These are phyloP conservation scores for Botryotinia narcissicola DNA, from an alignment of 2,329 filamentous ascomycete species.

Conservation along the genomic window DNA sequence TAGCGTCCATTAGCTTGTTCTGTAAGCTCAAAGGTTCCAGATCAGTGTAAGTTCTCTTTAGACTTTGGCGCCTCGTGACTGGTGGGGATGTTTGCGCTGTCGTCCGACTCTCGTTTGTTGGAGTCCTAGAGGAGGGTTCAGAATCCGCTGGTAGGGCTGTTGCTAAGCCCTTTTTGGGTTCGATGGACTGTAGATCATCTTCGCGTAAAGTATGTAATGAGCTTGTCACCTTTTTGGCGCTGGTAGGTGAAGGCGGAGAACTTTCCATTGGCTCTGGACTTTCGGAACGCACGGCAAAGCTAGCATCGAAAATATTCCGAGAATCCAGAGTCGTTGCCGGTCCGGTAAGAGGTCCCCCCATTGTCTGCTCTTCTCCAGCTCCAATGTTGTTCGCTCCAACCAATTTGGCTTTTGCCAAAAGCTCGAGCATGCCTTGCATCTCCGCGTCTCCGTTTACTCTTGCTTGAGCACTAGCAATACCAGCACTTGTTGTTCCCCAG, in stretches of 20 bases:
- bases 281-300: conserved; percentile 60
- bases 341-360: conserved; percentile 70
- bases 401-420: conserved; percentile 77
- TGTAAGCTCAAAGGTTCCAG: conserved; percentile 71
- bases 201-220: conserved; percentile 19
- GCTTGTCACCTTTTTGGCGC: conserved; percentile 24
- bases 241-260: conserved; percentile 30
- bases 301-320: conserved; percentile 81
- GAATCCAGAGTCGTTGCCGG: conserved; percentile 66
- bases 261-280: conserved; percentile 48
- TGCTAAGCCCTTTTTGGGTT: conserved; percentile 24
- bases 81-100: conserved; percentile 54
- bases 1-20: conserved; percentile 78
- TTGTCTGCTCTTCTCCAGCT: conserved; percentile 45
- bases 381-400: conserved; percentile 64
- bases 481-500: conserved; percentile 69
- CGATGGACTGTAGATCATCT: conserved; percentile 27
- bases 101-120: conserved; percentile 55
- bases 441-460: conserved; percentile 80
- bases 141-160: conserved; percentile 39
- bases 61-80: conserved; percentile 58
- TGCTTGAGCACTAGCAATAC: conserved; percentile 79
- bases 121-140: conserved; percentile 52
- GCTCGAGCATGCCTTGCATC: conserved; percentile 84
- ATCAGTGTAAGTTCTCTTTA: conserved; percentile 90